phyloP scores from a whole-genome alignment of 306 rosid genomes.

The Prunus padus region DNA sequence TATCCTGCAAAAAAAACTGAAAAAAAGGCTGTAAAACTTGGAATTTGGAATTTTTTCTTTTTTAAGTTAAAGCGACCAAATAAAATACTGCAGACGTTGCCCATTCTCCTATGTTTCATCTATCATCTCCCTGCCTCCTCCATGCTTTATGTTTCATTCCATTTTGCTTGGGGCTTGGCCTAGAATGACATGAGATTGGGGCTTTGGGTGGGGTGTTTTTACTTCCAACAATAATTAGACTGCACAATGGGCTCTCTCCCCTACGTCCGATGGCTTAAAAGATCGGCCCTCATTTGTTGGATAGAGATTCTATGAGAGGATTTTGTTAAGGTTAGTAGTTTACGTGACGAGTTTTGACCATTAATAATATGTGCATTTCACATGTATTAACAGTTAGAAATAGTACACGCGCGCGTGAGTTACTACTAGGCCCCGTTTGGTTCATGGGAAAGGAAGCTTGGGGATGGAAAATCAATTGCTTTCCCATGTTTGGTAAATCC shows the following conservation, averaged over 20 bases:
- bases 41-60: neutral
- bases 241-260: neutral
- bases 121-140: neutral
- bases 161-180: neutral
- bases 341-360: too few relatives aligned
- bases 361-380: too few relatives aligned
- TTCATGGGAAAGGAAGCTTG: too few relatives aligned
- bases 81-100: slow-evolving; percentile 7
- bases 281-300: too few relatives aligned
- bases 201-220: neutral
- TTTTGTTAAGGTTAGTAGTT: too few relatives aligned
- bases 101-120: slow-evolving; percentile 21
- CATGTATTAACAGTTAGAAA: too few relatives aligned
- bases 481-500: too few relatives aligned
- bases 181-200: neutral
- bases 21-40: slow-evolving; percentile 1
- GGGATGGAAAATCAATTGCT: too few relatives aligned
- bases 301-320: too few relatives aligned
- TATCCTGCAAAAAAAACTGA: slow-evolving; percentile 18
- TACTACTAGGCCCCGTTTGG: too few relatives aligned
- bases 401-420: too few relatives aligned
- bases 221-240: neutral
- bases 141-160: neutral
- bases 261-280: too few relatives aligned
- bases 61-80: neutral